Conservation (phyloP, 2,329 filamentous ascomycete species). For the Xylariaceae sp. region DNA sequence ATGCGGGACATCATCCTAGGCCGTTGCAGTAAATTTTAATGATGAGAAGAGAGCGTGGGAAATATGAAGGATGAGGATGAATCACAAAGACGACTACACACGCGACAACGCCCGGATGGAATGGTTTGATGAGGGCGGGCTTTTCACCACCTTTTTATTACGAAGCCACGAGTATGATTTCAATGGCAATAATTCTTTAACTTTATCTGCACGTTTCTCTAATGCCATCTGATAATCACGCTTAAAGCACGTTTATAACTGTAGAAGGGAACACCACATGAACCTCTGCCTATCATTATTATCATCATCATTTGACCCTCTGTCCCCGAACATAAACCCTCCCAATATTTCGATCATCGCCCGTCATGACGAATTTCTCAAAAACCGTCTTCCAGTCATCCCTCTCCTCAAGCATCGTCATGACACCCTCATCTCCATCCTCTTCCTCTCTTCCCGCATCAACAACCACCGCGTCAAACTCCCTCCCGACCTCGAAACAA, state of each 20-base stretch:
- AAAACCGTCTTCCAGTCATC: constrained; percentile 45
- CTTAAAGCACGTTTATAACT: no score
- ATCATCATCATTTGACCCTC: constrained; percentile 24
- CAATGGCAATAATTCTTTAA: no score
- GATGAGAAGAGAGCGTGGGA: not conserved
- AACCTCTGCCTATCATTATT: no score
- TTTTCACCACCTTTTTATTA: no score
- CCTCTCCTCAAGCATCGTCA: constrained; percentile 47
- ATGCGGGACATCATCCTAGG: constrained; percentile 6
- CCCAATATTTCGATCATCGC: constrained; percentile 56
- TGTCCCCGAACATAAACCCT: constrained; percentile 49
- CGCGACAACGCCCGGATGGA: no score
- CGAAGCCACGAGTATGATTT: no score
- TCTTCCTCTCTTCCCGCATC: constrained; percentile 27
- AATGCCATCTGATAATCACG: no score
- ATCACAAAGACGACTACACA: no score
- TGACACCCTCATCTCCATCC: constrained; percentile 38
- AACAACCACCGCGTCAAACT: constrained; percentile 55
- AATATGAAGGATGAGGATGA: not conserved
- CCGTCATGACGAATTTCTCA: constrained; percentile 62
- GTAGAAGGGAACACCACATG: no score
- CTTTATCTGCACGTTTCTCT: no score
- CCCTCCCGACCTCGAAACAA: constrained; percentile 52
- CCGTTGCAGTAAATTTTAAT: constrained; percentile 4
- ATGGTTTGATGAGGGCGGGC: no score